A percentile compares a stretch with the other conserved stretches of the same genome.
Evolutionary conservation across 1,284 basidiomycete species (phyloP).

Genomic region (Ustilago vetiveriae): DNA sequence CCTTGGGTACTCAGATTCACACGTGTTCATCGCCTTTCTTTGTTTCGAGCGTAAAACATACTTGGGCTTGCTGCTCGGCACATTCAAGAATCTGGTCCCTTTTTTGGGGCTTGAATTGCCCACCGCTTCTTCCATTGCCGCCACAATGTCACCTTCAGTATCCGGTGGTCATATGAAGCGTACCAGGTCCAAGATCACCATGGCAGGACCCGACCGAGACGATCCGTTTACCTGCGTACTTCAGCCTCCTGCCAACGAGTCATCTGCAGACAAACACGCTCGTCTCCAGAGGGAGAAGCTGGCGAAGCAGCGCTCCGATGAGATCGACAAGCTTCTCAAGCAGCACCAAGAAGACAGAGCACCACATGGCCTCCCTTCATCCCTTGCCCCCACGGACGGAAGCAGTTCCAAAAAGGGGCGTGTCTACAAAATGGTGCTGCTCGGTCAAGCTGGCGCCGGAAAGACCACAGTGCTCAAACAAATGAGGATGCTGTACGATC

Average conservation of each 20-base stretch:
- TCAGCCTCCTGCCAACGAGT: conserved; percentile 26
- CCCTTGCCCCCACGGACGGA: background rate
- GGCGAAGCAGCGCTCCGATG: conserved; percentile 30
- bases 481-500: conserved; percentile 56
- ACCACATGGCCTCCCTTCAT: background rate
- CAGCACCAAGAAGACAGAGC: background rate
- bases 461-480: conserved; percentile 58
- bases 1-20: too few species aligned
- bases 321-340: conserved; percentile 33
- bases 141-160: conserved; percentile 31
- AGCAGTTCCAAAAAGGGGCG: conserved; percentile 4
- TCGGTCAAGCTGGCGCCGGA: conserved; percentile 51
- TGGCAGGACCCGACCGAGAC: background rate
- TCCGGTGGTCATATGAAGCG: background rate
- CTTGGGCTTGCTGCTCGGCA: too few species aligned
- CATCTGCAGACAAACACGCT: background rate
- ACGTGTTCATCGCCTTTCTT: too few species aligned
- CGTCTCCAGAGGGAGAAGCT: conserved; percentile 14
- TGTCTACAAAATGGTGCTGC: conserved; percentile 36
- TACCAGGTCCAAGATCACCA: background rate
- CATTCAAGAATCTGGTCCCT: too few species aligned
- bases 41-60: too few species aligned
- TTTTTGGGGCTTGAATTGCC: too few species aligned
- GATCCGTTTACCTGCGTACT: conserved; percentile 30
- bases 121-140: too few species aligned